Evolutionary conservation across 768 basidiomycete species (phyloP), one percentile per base, ranked within the genome.

Genomic region (Favolaschia claudopus): DNA sequence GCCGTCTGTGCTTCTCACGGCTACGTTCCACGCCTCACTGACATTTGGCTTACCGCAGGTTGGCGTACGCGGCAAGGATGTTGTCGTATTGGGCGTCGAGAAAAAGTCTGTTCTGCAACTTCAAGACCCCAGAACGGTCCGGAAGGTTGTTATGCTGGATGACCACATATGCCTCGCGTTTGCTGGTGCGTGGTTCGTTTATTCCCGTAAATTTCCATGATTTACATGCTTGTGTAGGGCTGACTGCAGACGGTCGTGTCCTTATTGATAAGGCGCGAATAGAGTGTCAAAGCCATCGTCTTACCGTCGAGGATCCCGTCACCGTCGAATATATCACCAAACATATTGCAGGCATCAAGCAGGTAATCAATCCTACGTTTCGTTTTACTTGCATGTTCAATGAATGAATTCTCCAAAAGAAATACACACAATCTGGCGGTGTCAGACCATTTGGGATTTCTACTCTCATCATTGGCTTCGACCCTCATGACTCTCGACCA

Each of bases 281-380:
- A 73, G 97, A 99, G 81, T 99, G 97, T 70, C 97, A 99, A 73
- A 94, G 90, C 54, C 96, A 99, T 79, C 89, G 97, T 19, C 78
- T 99, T 58, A 98, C 95, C 0, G 97, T 98, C 31, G 97, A 99
- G 72, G 97, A 99, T 72, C 97, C 97, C 13, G 97, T 97, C 47
- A 95, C 93, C 17, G 92, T 99, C 27, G 97, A 99, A 74, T 99
- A 99, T 71, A 98, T 99, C 69, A 97, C 97, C 27, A 88, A 96
- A 72, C 92, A 97, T 76, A 91, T 99, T 71, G 97, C 97, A 51
- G 94, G 95, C n/a, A 94, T 99, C 64, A 96, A 99, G 77, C 97
- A 99, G 85, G 96, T 95, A 52, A 82, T 47, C 12, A 47, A 12
- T 45, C 27, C 53, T 50, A 8, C 17, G 17, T 33, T 25, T 34